These are phyloP conservation scores for Nakazawaea siamensis DNA, from an alignment of 805 yeast genomes.

Conservation along the genomic window DNA sequence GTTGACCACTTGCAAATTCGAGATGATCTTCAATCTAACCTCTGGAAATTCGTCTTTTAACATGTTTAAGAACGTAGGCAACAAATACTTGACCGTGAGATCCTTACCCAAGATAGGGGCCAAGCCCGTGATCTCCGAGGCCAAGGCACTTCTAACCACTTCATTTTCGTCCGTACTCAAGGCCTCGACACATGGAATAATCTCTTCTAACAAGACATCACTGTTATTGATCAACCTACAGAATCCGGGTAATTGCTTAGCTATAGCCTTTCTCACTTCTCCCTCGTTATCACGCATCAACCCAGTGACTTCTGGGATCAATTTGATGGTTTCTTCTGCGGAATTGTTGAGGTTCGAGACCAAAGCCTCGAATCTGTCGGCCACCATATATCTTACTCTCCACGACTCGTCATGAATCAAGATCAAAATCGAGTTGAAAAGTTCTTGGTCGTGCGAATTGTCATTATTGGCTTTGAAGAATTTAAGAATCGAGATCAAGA, in stretches of 20 bases:
- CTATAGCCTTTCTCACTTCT: constrained; percentile 91
- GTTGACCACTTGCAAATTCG: constrained; percentile 85
- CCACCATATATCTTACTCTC: constrained; percentile 98
- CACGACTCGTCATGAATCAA: constrained; percentile 86
- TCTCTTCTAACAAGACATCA: constrained; percentile 49
- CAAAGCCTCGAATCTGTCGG: constrained; percentile 79
- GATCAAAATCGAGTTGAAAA: constrained; percentile 56
- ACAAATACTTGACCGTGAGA: constrained; percentile 67
- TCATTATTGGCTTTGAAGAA: constrained; percentile 56
- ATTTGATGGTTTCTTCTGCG: constrained; percentile 43
- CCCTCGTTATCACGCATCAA: constrained; percentile 91
- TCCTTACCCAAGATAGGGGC: constrained; percentile 84
- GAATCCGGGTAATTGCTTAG: constrained; percentile 82
- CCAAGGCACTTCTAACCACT: constrained; percentile 87
- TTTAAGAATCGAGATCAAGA: constrained; percentile 71
- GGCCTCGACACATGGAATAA: constrained; percentile 77
- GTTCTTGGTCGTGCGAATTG: constrained; percentile 49
- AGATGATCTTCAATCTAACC: constrained; percentile 88
- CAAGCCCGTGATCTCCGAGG: constrained; percentile 77
- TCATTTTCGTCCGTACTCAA: constrained; percentile 89
- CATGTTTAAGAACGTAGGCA: constrained; percentile 90
- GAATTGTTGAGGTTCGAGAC: constrained; percentile 56
- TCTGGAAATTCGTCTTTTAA: constrained; percentile 95
- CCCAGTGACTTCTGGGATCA: constrained; percentile 63
- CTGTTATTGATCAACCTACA: constrained; percentile 37